A percentile compares a stretch with the other conserved stretches of the same genome.
Conservation (phyloP, 805 yeast species). For the Starmerella powellii region DNA sequence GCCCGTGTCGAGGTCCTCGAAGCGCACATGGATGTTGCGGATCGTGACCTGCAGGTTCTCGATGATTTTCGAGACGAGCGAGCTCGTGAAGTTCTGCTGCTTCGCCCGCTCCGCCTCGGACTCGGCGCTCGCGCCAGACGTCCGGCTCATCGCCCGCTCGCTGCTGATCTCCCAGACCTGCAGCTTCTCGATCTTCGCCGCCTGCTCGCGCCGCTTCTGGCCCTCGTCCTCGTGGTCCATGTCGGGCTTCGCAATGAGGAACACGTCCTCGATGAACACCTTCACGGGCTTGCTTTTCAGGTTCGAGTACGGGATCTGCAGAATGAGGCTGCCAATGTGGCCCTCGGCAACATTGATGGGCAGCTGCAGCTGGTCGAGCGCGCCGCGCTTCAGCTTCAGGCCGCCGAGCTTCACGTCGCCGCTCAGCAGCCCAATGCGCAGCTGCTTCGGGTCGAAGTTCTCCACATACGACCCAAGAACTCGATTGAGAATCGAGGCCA, state of each 20-base stretch:
- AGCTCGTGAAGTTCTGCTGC: conserved; percentile 76
- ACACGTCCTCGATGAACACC: conserved; percentile 74
- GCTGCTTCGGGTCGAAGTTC: conserved; percentile 88
- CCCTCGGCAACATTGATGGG: conserved; percentile 87
- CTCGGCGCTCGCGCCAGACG: conserved; percentile 26
- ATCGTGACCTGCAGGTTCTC: conserved; percentile 88
- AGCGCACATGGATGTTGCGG: conserved; percentile 80
- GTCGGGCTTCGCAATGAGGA: conserved; percentile 67
- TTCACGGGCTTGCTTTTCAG: conserved; percentile 86
- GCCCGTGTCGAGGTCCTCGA: conserved; percentile 60
- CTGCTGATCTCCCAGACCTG: conserved; percentile 44
- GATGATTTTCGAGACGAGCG: conserved; percentile 74
- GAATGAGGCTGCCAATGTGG: conserved; percentile 72
- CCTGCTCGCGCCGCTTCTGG: conserved; percentile 50
- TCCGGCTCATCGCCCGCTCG: conserved; percentile 16
- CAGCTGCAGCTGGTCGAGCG: conserved; percentile 70
- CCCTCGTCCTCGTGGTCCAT: conserved; percentile 47
- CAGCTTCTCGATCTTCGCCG: conserved; percentile 52
- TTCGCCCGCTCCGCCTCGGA: conserved; percentile 28
- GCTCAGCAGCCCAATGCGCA: conserved; percentile 93
- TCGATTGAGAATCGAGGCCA: conserved; percentile 34
- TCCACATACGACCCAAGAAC: conserved; percentile 53
- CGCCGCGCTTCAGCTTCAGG: conserved; percentile 71
- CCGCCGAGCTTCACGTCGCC: conserved; percentile 86
- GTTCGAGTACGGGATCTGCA: conserved; percentile 96